Evolutionary conservation across 179 eudicot species (phyloP).

Genomic region (Beta corolliflora): DNA sequence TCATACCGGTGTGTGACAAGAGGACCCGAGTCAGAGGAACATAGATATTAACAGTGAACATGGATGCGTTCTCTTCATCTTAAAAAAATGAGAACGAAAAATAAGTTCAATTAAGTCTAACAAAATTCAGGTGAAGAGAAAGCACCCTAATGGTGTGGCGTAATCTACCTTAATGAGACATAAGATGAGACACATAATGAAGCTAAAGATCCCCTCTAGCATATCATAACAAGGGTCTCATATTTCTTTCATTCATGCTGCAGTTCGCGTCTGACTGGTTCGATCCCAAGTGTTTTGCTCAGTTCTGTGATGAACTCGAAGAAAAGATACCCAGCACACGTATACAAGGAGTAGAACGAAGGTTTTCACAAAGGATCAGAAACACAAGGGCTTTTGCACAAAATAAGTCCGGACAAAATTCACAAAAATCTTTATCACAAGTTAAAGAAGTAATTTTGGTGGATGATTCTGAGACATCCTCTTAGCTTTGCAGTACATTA

Average conservation of each 20-base stretch:
- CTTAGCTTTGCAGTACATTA: neutral
- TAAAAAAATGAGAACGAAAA: no score
- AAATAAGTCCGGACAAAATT: neutral
- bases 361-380: constrained; percentile 33
- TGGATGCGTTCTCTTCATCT: no score
- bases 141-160: neutral
- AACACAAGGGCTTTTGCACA: constrained; percentile 5
- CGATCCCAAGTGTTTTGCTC: constrained; percentile 35
- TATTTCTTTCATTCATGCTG: constrained; percentile 4
- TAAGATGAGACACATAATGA: neutral
- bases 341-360: neutral
- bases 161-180: neutral
- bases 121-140: no score
- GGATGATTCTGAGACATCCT: constrained; percentile 12
- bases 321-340: constrained; percentile 20
- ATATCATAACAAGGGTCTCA: neutral
- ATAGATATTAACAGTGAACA: no score
- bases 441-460: neutral
- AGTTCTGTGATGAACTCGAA: constrained; percentile 45
- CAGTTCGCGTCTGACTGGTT: constrained; percentile 68
- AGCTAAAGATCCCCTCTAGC: neutral
- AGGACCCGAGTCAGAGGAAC: no score
- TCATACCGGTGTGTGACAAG: no score
- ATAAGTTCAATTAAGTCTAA: no score
- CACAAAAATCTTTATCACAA: no score